These are phyloP conservation scores for Solanum bulbocastanum DNA, from an alignment of 257 asterid species.

Conservation along the genomic window DNA sequence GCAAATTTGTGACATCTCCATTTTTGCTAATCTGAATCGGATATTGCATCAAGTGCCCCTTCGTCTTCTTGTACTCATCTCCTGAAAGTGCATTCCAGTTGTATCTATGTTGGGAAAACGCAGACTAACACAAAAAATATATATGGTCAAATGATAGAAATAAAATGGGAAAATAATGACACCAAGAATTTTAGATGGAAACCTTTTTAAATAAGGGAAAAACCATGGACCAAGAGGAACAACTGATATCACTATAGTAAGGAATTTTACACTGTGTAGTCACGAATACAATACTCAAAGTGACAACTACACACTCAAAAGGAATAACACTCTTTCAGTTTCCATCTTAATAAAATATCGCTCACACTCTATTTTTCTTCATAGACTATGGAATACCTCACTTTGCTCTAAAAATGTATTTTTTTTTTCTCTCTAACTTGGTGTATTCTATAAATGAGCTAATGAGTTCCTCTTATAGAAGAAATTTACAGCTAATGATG, in stretches of 20 bases:
- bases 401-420: not conserved
- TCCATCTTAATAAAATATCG: too few species aligned
- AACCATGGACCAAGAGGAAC: not conserved
- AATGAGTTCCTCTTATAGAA: too few species aligned
- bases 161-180: not conserved
- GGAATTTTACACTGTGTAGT: too few species aligned
- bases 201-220: too few species aligned
- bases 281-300: not conserved
- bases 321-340: not conserved
- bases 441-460: too few species aligned
- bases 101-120: slow-evolving; percentile 7
- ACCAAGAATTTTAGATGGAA: not conserved
- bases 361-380: not conserved
- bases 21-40: slow-evolving; percentile 33
- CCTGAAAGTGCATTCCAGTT: slow-evolving; percentile 52
- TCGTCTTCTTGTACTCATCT: slow-evolving; percentile 30
- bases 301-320: not conserved
- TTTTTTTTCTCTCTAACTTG: too few species aligned
- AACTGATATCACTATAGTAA: not conserved
- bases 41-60: slow-evolving; percentile 65
- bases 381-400: not conserved
- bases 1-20: slow-evolving; percentile 47
- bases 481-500: too few species aligned
- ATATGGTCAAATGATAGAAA: not conserved
- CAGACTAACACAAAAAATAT: too few species aligned